These are phyloP conservation scores for Purpureocillium lavendulum DNA, from an alignment of 2,329 filamentous ascomycete genomes.

Conservation along the genomic window DNA sequence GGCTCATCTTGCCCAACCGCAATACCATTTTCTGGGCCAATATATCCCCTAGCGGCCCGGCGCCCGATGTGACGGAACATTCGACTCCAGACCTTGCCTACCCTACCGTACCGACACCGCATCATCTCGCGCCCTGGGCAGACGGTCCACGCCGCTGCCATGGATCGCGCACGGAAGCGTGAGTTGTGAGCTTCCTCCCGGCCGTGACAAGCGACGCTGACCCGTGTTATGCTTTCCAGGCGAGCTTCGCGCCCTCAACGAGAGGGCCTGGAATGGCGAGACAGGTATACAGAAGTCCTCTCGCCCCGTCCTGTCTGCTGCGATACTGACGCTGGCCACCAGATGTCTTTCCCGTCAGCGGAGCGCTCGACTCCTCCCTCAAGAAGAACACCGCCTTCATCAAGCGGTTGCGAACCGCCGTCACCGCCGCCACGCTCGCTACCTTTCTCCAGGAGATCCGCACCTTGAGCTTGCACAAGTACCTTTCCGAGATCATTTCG, in stretches of 20 bases:
- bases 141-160: constrained; percentile 26
- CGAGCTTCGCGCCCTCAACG: constrained; percentile 84
- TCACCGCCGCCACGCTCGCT: constrained; percentile 68
- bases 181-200: constrained; percentile 15
- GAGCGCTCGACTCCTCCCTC: constrained; percentile 83
- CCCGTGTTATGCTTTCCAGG: constrained; percentile 39
- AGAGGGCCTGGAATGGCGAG: constrained; percentile 81
- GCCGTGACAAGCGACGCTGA: constrained; percentile 9
- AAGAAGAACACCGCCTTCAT: constrained; percentile 99
- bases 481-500: constrained; percentile 92
- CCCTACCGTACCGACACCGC: neutral
- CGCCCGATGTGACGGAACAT: constrained; percentile 32
- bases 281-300: constrained; percentile 49
- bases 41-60: constrained; percentile 33
- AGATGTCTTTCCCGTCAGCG: constrained; percentile 68
- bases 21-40: constrained; percentile 24
- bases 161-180: constrained; percentile 62
- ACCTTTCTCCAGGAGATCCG: constrained; percentile 88
- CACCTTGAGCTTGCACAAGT: constrained; percentile 87
- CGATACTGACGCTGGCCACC: constrained; percentile 10
- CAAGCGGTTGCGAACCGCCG: constrained; percentile 84
- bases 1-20: constrained; percentile 25
- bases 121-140: neutral
- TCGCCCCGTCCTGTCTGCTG: constrained; percentile 9
- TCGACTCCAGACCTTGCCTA: constrained; percentile 7